Evolutionary conservation across 2,329 filamentous ascomycete species (phyloP), one percentile per base, ranked within the genome.

Genomic region (Plectosphaerella sp.): DNA sequence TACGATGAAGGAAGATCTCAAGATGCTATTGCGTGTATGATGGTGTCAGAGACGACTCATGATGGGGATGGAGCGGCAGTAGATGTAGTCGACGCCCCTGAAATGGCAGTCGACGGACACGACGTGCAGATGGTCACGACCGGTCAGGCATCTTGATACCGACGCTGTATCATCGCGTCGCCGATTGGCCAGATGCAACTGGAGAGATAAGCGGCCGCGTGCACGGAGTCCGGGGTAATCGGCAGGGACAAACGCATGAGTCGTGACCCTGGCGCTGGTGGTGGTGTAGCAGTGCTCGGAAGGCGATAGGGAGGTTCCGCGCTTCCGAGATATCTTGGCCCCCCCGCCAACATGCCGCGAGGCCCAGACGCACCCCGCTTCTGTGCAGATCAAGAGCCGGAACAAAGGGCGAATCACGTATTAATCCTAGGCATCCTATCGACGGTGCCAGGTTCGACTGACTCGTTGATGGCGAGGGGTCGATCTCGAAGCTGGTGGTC

Each of bases 41-140:
- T 37, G 28, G 36, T 36, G 25, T 33, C 28, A 33, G 28, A 33
- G 28, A 33, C 28, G 28, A 33, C 28, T 33, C 45, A 16, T 47
- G 45, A n/a, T 35, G 45, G 33, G 33, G 12, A 6, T 22, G 46
- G 28, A n/a, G 5, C 15, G 22, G 46, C 33, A 28, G 46, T 48
- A 48, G 46, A 48, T 48, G 46, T 48, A 48, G 46, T 48, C 46
- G 46, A 20, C n/a, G 36, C n/a, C 12, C 46, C 33, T 35, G 33
- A 48, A 11, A 35, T 18, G 25, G 45, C 8, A 35, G 11, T 47
- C 45, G 24, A 10, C 16, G 14, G 24, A 47, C 45, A 47, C 14
- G 18, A 33, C 45, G 25, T 35, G n/a, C 45, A 47, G 45, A 28
- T 33, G 14, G 33, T 16, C 16, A 46, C 22, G 43, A 46, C 45